Base-by-base conservation (phyloP, 257 asterid species). In the Euphrasia confusa region DNA sequence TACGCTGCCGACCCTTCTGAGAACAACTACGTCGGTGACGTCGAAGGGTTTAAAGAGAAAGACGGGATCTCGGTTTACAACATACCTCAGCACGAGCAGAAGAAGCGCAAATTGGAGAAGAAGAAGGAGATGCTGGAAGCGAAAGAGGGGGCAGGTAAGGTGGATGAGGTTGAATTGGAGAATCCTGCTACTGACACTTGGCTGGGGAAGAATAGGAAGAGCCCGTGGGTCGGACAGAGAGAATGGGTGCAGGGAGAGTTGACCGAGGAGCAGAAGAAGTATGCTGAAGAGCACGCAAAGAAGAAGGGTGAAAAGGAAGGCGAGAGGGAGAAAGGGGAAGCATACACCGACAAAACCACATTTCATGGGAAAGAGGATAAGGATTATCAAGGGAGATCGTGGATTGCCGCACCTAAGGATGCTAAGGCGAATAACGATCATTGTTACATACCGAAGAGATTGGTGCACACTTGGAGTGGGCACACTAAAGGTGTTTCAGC, bases 401-500 rank as follows among this genome's bases (percentile, higher is more conserved):
- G 99, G 99, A 82, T 87, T 58, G 91, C 93, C 0, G 87, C 96
- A 3, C 96, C 99, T 30, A 93, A 93, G 83, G 99, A 93, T 60
- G 97, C 96, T 0, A 93, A 92, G 72, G 96, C 97, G 3, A 80
- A 73, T 53, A 93, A 93, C 73, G 97, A 93, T 69, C 99, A 93
- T 81, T 93, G 99, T 77, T 93, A 81, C 63, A 93, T 89, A 76
- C 99, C 99, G 0, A 93, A 93, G 81, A 80, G 89, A 71, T 78
- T 93, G 84, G 85, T 93, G 71, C 99, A 93, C 68, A 93, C 99
- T 0, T 93, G 99, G 99, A 81, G 91, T 63, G 99, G 99, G 17
- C 99, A 93, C 67, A 93, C 97, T 0, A 89, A 83, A 70, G 99
- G 97, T 58, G 99, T 93, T 69, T 83, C 99, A 0, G 99, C 99